These are phyloP conservation scores for Plectosphaerella sp. DNA, from an alignment of 2,329 filamentous ascomycete species.

Conservation along the genomic window DNA sequence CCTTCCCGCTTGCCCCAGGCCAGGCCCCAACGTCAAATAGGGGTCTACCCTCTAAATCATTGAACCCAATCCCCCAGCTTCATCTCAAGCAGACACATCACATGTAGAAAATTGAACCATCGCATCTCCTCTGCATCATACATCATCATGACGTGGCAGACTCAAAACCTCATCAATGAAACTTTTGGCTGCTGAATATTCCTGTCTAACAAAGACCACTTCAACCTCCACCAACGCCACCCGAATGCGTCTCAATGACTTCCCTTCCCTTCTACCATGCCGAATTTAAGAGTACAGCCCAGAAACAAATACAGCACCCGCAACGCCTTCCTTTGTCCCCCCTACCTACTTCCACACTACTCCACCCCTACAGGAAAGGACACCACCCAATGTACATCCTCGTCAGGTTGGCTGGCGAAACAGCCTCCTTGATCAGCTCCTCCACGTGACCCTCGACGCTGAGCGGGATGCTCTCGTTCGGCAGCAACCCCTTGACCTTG, in stretches of 20 bases:
- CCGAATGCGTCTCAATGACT: not conserved
- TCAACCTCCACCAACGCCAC: no score
- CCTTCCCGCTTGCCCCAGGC: no score
- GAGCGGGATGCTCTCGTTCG: constrained; percentile 84
- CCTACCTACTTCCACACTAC: not conserved
- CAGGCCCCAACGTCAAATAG: no score
- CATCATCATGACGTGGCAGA: no score
- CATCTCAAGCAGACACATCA: no score
- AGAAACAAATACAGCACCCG: constrained; percentile 5
- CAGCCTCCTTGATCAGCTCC: constrained; percentile 84
- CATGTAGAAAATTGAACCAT: no score
- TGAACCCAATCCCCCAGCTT: no score
- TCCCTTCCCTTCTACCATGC: not conserved
- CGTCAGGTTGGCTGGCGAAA: constrained; percentile 72
- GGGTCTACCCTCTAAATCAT: no score
- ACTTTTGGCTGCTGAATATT: not conserved
- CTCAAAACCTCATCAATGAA: no score
- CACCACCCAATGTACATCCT: constrained; percentile 98
- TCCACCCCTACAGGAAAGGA: constrained; percentile 43
- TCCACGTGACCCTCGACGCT: constrained; percentile 98
- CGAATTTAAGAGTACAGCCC: not conserved
- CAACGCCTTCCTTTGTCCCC: not conserved
- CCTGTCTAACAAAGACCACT: not conserved
- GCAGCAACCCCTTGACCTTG: constrained; percentile 80
- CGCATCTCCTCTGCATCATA: no score